phyloP scores from a whole-genome alignment of 371 early-diverging fungal species.

The Amoeboaphelidium occidentale region DNA sequence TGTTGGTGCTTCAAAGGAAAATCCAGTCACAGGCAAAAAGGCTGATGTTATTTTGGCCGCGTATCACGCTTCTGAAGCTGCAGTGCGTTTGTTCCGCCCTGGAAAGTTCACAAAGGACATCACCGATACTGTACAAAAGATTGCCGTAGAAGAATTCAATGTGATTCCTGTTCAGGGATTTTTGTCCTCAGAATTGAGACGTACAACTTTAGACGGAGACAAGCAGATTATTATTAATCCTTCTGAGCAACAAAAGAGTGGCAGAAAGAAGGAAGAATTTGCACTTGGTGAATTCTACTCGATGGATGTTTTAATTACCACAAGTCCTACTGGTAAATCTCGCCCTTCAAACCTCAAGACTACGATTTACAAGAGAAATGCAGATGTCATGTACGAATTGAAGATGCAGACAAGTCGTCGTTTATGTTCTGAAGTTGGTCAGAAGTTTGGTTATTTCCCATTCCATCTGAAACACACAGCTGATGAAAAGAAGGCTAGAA shows the following conservation, averaged over 20 bases:
- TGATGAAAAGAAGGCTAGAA: slow-evolving; percentile 24
- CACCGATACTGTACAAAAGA: slow-evolving; percentile 47
- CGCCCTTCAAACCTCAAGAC: slow-evolving; percentile 36
- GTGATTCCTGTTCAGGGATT: slow-evolving; percentile 59
- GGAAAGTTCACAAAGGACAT: slow-evolving; percentile 49
- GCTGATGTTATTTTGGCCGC: slow-evolving; percentile 78
- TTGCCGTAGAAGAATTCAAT: slow-evolving; percentile 43
- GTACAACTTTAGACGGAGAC: slow-evolving; percentile 65
- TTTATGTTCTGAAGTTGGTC: slow-evolving; percentile 40
- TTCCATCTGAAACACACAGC: slow-evolving; percentile 35
- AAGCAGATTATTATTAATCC: slow-evolving; percentile 60
- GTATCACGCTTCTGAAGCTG: slow-evolving; percentile 45
- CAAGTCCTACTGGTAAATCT: slow-evolving; percentile 50
- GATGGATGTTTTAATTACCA: slow-evolving; percentile 44
- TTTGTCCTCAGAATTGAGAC: slow-evolving; percentile 48
- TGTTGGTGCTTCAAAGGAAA: slow-evolving; percentile 25
- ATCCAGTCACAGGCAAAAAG: slow-evolving; percentile 50
- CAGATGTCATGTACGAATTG: slow-evolving; percentile 44
- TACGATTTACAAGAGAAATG: slow-evolving; percentile 54
- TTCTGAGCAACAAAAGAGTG: slow-evolving; percentile 36
- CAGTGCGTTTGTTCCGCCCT: slow-evolving; percentile 52
- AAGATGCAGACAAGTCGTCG: slow-evolving; percentile 60
- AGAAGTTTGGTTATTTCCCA: slow-evolving; percentile 50
- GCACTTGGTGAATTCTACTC: slow-evolving; percentile 59
- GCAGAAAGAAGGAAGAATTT: slow-evolving; percentile 37